Base-by-base conservation (phyloP, 257 asterid genomes). In the Solanum peruvianum region DNA sequence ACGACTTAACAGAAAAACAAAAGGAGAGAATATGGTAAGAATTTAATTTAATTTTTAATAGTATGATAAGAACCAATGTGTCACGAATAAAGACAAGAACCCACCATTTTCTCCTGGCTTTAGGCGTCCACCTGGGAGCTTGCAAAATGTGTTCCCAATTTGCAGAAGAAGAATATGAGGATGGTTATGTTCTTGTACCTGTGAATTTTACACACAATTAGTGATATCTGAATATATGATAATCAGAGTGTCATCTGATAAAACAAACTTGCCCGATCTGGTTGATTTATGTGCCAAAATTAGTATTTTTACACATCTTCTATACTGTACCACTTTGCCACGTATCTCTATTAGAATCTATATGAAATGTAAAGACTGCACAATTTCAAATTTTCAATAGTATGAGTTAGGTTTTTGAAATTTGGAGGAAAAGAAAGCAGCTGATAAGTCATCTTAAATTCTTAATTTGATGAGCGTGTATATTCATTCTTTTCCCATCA, bases 141-240 rank as follows among this genome's bases (percentile, higher is more conserved):
- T 97, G 93, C 98, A 96, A 90, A 97, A 97, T 21, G 99, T 97
- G 87, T 97, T 96, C 70, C 99, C 99, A 80, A 97, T 97, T 96
- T 97, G 99, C 94, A 97, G 89, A 80, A 97, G 99, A 86, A 97
- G 98, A 88, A 97, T 95, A 86, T 97, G 99, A 33, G 99, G 99
- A 91, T 96, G 99, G 87, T 96, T 97, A 86, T 97, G 99, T 91
- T 97, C 99, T 86, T 97, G 99, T n/a, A 97, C 98, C 99, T 97
- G 93, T 73, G 85, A 39, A 84, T 71, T 39, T 67, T 83, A 15
- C 35, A 39, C 86, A 85, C 39, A 41, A 45, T 45, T 45, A 78
- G 25, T 29, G 42, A 80, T 80, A 80, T 10, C 29, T 20, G 18
- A 45, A 9, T 78, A 45, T 29, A 47, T 80, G 44, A 47, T 49